Evolutionary conservation across 2,329 filamentous ascomycete genomes (phyloP), one percentile per base, ranked within the genome.

Genomic region (Aspergillus carbonarius): DNA sequence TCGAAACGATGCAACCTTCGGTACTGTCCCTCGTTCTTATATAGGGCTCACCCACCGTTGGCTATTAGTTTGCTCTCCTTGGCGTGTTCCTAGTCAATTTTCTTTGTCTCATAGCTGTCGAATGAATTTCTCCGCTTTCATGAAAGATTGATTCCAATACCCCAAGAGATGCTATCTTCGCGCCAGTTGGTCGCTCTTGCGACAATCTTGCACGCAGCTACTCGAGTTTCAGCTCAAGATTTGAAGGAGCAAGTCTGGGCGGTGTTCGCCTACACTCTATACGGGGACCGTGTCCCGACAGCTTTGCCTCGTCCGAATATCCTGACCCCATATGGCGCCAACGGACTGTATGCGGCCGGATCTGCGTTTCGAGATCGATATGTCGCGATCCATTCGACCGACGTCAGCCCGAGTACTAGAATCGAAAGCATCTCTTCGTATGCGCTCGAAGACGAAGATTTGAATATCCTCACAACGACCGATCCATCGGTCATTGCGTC

Each of bases 261-360:
- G 40, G 77, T 81, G 20, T 82, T 86, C 50, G 77, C 82, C 56
- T 85, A 83, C 65, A 80, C 81, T 35, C 73, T 80, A 20, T 77
- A 82, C 51, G 85, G 85, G 59, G 84, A 86, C 59, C 79, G 78
- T 52, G 84, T 81, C 5, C 84, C 84, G 2, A 64, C 72, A 46
- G 69, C 74, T 27, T 64, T 80, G 6, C 62, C 68, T 15, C 61
- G 69, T 7, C 64, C 76, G 2, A 71, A 70, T 5, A 70, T 70
- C 0, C 72, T 87, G 53, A 85, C 83, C 1, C 76, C 81, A 0
- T 72, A 82, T 44, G 85, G 85, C 50, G 84, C 84, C n/a, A 79
- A 78, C 51, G 79, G 85, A 61, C 74, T 85, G 57, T 78, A 79
- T 61, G 64, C 71, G 10, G 77, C 82, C 8, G 85, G 84, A 2